Percentiles rank a stretch among this genome's conserved stretches.
phyloP scores from a whole-genome alignment of 169 alveolate species.

The Cryptosporidium xiaoi region DNA sequence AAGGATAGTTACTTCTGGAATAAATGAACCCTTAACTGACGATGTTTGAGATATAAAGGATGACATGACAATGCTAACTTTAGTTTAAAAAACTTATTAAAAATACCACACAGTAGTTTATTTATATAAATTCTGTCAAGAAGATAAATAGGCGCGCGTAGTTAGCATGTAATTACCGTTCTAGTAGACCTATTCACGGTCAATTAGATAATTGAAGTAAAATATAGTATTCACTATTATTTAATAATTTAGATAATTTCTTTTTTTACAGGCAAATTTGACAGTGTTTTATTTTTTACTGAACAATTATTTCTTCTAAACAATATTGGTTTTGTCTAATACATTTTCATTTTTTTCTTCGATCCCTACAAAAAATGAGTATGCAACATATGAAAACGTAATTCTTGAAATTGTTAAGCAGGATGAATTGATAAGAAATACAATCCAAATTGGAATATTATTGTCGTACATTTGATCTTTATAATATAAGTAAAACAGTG shows the following conservation, averaged over 20 bases:
- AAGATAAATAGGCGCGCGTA: too few relatives aligned
- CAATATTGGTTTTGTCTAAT: not conserved
- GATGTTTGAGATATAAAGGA: slow-evolving; percentile 7
- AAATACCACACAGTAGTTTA: too few relatives aligned
- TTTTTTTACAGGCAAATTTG: too few relatives aligned
- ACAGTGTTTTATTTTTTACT: too few relatives aligned
- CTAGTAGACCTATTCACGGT: too few relatives aligned
- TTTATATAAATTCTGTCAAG: too few relatives aligned
- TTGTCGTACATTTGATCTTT: slow-evolving; percentile 28
- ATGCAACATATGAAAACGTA: slow-evolving; percentile 52
- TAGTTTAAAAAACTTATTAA: too few relatives aligned
- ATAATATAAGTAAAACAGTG: slow-evolving; percentile 5
- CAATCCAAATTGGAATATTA: slow-evolving; percentile 33
- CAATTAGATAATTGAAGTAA: too few relatives aligned
- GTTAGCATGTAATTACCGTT: too few relatives aligned
- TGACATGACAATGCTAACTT: not conserved
- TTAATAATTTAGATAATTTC: too few relatives aligned
- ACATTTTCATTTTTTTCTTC: slow-evolving; percentile 13
- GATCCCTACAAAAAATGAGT: slow-evolving; percentile 16
- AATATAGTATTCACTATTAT: too few relatives aligned
- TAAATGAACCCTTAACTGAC: slow-evolving; percentile 19
- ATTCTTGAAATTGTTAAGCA: slow-evolving; percentile 51
- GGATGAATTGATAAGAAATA: slow-evolving; percentile 21
- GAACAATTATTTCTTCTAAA: too few relatives aligned
- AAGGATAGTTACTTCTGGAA: slow-evolving; percentile 30